Evolutionary conservation across 2,329 filamentous ascomycete genomes (phyloP), one percentile per base, ranked within the genome.

Genomic region (Penicillium sp.): DNA sequence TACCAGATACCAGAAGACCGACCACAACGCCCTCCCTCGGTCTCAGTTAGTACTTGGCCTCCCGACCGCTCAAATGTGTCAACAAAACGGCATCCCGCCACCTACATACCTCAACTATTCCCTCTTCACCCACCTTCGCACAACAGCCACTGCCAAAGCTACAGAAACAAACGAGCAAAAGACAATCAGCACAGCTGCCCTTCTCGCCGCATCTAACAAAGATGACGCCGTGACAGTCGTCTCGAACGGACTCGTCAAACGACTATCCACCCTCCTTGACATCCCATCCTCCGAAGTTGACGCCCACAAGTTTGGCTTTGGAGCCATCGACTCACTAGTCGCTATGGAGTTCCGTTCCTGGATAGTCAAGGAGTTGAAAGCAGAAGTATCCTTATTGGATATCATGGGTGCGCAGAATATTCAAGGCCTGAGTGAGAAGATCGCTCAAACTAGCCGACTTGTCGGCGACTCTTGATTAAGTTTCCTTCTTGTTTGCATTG

Each of bases 291-390:
- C 66, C 1, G 62, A 65, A 12, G 47, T 66, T 10, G 58, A 66
- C 41, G 41, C 46, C 7, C 58, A 60, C 25, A 50, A 54, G 9
- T 60, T 65, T 18, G 54, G 58, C 2, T 58, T 58, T 28, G 57
- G 57, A 15, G 47, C 54, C 9, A 65, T 66, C 35, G 64, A 66
- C 31, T 65, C 61, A 2, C 55, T 66, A 10, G 57, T 66, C 18
- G 61, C 63, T 4, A 64, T 66, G 57, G 65, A 66, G 41, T 66
- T 67, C 35, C 53, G 58, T 13, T 64, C 54, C 1, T 67, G 64
- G 65, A 55, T 66, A 12, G 52, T 57, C 6, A 66, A 63, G 24
- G 60, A 64, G 23, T 46, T 66, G 13, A 53, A 53, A 28, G 60
- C 64, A 1, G 63, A 66, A 13, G 46, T 59, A 9, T 59, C 58